A percentile compares a stretch with the other conserved stretches of the same genome.
phyloP scores from a whole-genome alignment of 169 alveolate genomes.

The Eimeria nieschulzi region DNA sequence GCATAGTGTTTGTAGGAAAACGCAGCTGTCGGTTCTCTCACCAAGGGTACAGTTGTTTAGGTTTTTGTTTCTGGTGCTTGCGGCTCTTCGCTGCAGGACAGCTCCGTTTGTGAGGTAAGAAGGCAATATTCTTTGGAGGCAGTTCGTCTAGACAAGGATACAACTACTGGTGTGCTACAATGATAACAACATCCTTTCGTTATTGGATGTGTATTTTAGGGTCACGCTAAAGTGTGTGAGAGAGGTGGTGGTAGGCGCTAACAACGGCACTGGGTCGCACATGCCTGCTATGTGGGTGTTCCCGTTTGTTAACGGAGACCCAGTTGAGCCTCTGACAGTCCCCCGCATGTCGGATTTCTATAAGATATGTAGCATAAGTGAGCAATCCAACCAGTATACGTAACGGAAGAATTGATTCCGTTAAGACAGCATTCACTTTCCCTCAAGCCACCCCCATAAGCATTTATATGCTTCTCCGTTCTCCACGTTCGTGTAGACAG shows the following conservation, averaged over 20 bases:
- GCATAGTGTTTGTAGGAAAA: no score
- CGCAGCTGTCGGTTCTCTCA: no score
- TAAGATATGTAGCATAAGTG: constrained; percentile 52
- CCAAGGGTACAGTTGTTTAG: no score
- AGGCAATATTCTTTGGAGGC: neutral
- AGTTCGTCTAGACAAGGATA: neutral
- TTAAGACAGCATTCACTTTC: no score
- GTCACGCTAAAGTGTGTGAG: constrained; percentile 33
- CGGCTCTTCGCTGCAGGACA: constrained; percentile 31
- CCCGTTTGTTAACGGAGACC: constrained; percentile 41
- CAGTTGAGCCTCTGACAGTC: constrained; percentile 12
- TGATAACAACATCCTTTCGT: neutral
- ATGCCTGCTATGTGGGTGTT: constrained; percentile 37
- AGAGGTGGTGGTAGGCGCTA: neutral
- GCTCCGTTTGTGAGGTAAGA: constrained; percentile 47
- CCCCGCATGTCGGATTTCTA: constrained; percentile 53
- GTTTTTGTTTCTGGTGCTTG: no score
- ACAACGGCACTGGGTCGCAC: constrained; percentile 7
- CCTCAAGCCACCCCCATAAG: no score
- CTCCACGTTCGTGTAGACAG: no score
- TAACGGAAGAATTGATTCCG: no score
- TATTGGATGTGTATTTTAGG: neutral
- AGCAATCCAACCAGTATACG: neutral
- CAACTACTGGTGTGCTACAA: neutral
- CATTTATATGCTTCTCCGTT: no score